Conservation (phyloP, 768 basidiomycete genomes). For the Mycena rosella region DNA sequence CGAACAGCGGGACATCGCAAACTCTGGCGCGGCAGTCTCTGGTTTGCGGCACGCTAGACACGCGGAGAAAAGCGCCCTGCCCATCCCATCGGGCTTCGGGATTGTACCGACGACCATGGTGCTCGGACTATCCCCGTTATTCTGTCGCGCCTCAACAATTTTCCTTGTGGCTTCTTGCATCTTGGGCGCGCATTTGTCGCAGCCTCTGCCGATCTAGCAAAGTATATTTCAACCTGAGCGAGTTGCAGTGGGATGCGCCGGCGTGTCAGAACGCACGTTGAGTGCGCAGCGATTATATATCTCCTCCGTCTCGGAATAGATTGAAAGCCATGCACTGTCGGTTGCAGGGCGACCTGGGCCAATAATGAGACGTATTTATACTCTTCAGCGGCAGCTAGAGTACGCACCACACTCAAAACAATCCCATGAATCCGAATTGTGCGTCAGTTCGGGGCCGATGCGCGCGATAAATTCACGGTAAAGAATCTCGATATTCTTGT, state of each 20-base stretch:
- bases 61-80: not conserved
- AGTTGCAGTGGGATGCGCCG: not conserved
- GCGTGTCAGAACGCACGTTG: not conserved
- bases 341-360: conserved; percentile 3
- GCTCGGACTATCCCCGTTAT: not conserved
- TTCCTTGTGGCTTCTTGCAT: not conserved
- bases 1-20: not conserved
- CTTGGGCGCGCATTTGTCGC: not conserved
- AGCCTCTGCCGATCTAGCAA: not conserved
- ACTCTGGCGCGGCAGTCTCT: not conserved
- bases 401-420: conserved; percentile 11
- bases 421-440: conserved; percentile 11
- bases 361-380: not conserved
- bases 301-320: not conserved
- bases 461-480: conserved; percentile 6
- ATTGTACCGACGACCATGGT: not conserved
- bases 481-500: not conserved
- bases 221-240: too few species aligned
- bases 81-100: not conserved
- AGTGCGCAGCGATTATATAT: not conserved
- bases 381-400: not conserved
- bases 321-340: not conserved
- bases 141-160: not conserved
- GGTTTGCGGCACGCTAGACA: not conserved
- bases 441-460: conserved; percentile 17